These are phyloP conservation scores for Neurospora sp. DNA, from an alignment of 495 filamentous ascomycete genomes.

Conservation along the genomic window DNA sequence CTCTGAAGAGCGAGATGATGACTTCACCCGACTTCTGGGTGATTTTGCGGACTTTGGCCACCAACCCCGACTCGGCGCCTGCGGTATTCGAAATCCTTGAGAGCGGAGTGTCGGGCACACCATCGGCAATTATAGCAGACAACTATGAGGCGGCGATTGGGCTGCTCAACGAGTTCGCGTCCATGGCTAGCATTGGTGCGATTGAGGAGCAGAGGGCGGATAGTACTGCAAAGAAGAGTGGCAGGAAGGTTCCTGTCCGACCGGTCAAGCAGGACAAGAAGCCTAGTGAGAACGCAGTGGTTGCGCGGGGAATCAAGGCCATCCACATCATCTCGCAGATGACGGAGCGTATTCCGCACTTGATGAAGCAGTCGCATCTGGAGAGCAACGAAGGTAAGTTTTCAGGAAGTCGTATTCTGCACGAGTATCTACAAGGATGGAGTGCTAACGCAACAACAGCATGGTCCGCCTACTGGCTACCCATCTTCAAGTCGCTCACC, in stretches of 20 bases:
- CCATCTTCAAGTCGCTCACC: conserved; percentile 80
- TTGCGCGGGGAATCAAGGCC: conserved; percentile 69
- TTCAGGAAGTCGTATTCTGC: background rate
- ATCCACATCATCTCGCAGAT: conserved; percentile 70
- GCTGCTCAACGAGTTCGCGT: conserved; percentile 83
- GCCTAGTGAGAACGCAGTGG: conserved; percentile 56
- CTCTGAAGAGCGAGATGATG: conserved; percentile 81
- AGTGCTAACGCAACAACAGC: conserved; percentile 41
- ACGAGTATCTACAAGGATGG: background rate
- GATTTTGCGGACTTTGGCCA: conserved; percentile 66
- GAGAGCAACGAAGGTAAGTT: conserved; percentile 69
- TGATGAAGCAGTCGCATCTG: conserved; percentile 88
- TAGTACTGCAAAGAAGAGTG: conserved; percentile 31
- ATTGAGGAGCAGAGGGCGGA: conserved; percentile 73
- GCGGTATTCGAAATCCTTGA: conserved; percentile 78
- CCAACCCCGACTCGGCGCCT: conserved; percentile 54
- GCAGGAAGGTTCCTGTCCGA: conserved; percentile 28
- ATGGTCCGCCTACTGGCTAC: conserved; percentile 97
- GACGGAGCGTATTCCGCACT: conserved; percentile 65
- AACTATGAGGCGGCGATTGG: conserved; percentile 83
- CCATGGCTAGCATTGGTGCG: conserved; percentile 71
- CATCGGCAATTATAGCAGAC: conserved; percentile 77
- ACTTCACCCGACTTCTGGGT: conserved; percentile 97
- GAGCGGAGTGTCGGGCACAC: conserved; percentile 51
- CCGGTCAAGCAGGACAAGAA: conserved; percentile 36